These are phyloP conservation scores for Paramecium biaurelia DNA, from an alignment of 73 alveolate genomes.

Conservation along the genomic window DNA sequence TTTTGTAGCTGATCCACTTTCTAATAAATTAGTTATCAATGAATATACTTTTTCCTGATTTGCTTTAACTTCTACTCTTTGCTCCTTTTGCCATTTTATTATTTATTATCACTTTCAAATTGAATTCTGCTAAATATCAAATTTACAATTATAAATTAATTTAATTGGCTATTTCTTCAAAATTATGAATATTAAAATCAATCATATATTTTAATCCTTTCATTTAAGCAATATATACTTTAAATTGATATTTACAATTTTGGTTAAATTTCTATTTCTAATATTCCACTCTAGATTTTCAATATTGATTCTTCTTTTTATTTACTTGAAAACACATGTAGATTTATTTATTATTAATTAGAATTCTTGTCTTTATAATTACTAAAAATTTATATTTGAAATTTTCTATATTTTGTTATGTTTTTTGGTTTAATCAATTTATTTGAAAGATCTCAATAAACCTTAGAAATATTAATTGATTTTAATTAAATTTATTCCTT, in stretches of 20 bases:
- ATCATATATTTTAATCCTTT: not conserved
- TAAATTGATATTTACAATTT: not conserved
- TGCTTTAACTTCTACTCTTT: conserved; percentile 31
- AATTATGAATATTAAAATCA: not conserved
- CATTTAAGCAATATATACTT: no score
- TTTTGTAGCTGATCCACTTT: not conserved
- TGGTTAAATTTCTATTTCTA: not conserved
- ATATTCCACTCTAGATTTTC: not conserved
- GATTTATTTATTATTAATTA: no score
- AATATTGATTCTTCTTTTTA: not conserved
- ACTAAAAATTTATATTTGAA: not conserved
- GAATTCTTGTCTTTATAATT: not conserved
- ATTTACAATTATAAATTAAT: not conserved
- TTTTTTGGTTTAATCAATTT: not conserved
- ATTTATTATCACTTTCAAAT: not conserved
- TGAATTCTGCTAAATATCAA: not conserved
- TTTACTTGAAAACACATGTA: not conserved
- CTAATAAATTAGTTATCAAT: not conserved
- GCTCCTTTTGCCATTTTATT: conserved; percentile 28
- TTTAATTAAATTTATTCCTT: not conserved
- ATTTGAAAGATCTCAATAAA: not conserved
- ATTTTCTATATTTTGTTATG: no score
- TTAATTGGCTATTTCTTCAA: not conserved
- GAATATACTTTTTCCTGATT: conserved; percentile 26
- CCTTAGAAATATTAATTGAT: not conserved